phyloP scores from a whole-genome alignment of 139 green algal genomes.

The Tetradesmus lagerheimii region DNA sequence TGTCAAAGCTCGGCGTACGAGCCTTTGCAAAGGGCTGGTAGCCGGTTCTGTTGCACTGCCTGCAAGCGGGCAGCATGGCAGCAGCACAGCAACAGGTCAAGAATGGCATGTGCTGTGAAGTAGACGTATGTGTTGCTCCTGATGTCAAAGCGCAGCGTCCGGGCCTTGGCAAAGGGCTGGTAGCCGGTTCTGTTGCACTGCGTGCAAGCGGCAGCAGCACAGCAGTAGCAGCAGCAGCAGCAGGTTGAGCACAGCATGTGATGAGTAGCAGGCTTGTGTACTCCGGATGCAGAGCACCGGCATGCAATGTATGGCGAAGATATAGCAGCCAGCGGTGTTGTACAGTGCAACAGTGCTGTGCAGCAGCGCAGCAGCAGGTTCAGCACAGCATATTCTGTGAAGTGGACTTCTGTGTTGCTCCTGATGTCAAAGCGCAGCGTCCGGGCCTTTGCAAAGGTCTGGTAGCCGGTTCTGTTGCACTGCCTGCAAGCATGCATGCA shows the following conservation, averaged over 20 bases:
- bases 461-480: constrained; percentile 22
- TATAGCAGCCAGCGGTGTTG: no score
- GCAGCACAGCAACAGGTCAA: no score
- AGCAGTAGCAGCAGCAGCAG: no score
- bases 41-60: background rate
- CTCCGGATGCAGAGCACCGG: no score
- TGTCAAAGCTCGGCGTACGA: background rate
- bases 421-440: constrained; percentile 21
- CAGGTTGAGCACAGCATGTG: no score
- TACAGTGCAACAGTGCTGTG: no score
- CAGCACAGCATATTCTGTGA: no score
- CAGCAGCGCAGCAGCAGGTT: no score
- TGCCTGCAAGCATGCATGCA: background rate
- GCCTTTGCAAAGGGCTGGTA: constrained; percentile 42
- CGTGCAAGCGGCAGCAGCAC: background rate
- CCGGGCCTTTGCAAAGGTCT: constrained; percentile 27
- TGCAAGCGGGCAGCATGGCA: no score
- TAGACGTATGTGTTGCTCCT: constrained; percentile 39
- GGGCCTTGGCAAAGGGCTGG: constrained; percentile 33
- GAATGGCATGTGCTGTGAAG: no score
- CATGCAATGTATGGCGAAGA: no score
- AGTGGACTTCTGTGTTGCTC: constrained; percentile 23
- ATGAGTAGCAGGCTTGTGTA: no score
- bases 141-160: constrained; percentile 19
- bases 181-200: constrained; percentile 15